Evolutionary conservation across 495 filamentous ascomycete species (phyloP), one percentile per base, ranked within the genome.

Genomic region (Friedmanniomyces endolithicus): DNA sequence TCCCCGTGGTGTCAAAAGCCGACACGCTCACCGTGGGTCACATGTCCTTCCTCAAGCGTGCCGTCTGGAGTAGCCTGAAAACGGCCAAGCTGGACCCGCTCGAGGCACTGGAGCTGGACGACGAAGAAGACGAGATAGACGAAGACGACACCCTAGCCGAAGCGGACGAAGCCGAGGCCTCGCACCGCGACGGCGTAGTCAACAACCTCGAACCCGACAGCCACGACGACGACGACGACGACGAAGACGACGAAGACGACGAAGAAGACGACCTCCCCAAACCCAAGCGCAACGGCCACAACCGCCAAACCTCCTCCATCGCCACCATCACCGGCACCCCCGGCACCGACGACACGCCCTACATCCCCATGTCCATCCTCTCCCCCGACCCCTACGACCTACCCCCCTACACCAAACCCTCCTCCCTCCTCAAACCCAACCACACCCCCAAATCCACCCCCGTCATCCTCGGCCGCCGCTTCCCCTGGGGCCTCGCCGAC

Each of bases 401-500:
- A 6, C 50, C 50, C 6, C 55, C 59, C 31, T 53, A 40, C 53
- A 47, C 46, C 35, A 52, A 35, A 37, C 25, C 29, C 87, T 39
- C 27, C 34, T 41, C 37, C 27, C n/a, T 35, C 8, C 37, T 7
- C 8, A 44, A 39, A 8, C 33, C 16, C 8, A 35, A 35, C 16
- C 46, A 11, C 29, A 78, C 76, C 19, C 75, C 82, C 39, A 51
- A 19, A 17, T 8, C 64, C 63, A 3, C 69, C 74, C 37, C 37
- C 4, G 65, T 69, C 34, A 74, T 72, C 11, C 69, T 90, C 50
- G 92, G 90, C 17, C 81, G 92, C 49, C 82, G 80, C 45, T 98
- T 97, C 63, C 86, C 94, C 4, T 98, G 92, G 92, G 92, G 92
- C 19, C 90, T 95, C 64, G 92, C 92, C 11, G 87, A 95, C 63